These are phyloP conservation scores for Haplographium delicatum DNA, from an alignment of 495 filamentous ascomycete species.

Conservation along the genomic window DNA sequence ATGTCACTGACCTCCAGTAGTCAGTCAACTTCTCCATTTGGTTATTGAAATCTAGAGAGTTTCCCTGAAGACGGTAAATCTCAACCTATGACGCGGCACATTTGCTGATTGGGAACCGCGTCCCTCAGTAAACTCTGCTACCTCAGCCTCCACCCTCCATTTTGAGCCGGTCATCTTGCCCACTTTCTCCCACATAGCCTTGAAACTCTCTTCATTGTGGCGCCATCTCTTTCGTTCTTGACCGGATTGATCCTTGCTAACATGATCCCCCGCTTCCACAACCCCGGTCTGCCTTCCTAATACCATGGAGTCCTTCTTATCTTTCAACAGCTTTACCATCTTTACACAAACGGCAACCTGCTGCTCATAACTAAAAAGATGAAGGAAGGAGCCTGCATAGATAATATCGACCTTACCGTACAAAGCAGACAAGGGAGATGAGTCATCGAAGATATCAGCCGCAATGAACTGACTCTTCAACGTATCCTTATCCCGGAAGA, in stretches of 20 bases:
- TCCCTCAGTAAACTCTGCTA: not conserved
- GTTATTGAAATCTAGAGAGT: not conserved
- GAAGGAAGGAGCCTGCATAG: constrained; percentile 51
- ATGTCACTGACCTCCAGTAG: too few relatives aligned
- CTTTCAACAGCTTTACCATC: constrained; percentile 39
- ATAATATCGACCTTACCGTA: constrained; percentile 48
- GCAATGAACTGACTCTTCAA: constrained; percentile 43
- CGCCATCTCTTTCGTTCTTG: constrained; percentile 34
- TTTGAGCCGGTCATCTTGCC: constrained; percentile 37
- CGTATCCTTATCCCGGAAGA: constrained; percentile 42
- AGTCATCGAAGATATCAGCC: constrained; percentile 44
- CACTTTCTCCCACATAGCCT: constrained; percentile 47
- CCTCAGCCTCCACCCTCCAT: constrained; percentile 29
- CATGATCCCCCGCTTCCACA: constrained; percentile 27
- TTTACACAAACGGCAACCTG: constrained; percentile 44
- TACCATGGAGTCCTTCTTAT: constrained; percentile 36
- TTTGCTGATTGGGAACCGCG: not conserved
- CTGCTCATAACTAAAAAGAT: constrained; percentile 50
- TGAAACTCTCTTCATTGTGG: constrained; percentile 42
- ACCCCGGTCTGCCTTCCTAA: constrained; percentile 43
- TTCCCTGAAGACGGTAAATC: not conserved
- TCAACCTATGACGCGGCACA: not conserved
- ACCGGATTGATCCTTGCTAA: constrained; percentile 6
- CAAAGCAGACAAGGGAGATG: constrained; percentile 17
- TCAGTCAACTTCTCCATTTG: too few relatives aligned